Evolutionary conservation across 1,139 yeast genomes (phyloP).

Genomic region (Wickerhamiella pararugosa): DNA sequence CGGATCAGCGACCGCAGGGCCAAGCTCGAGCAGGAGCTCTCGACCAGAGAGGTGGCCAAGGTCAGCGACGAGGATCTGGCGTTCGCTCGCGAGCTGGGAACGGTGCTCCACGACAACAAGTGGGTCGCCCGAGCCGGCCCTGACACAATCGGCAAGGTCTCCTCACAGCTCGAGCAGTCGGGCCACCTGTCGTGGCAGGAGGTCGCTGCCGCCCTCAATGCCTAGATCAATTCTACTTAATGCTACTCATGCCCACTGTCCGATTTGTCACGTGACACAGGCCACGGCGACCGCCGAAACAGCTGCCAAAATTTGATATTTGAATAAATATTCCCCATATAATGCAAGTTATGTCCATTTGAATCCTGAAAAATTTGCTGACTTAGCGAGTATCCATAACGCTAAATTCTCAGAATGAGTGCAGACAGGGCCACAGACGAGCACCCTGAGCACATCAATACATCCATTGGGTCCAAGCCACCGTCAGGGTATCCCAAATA

Average conservation of each 20-base stretch:
- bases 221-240: not conserved
- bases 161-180: not conserved
- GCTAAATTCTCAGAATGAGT: not conserved
- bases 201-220: not conserved
- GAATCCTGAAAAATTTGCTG: not conserved
- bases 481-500: conserved; percentile 23
- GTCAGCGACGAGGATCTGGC: conserved; percentile 11
- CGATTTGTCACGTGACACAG: too few species aligned
- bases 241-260: too few species aligned
- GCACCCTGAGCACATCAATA: not conserved
- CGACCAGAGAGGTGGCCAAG: conserved; percentile 9
- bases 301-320: not conserved
- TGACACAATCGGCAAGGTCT: too few species aligned
- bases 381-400: not conserved
- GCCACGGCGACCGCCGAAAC: too few species aligned
- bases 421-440: not conserved
- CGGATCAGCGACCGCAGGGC: conserved; percentile 10
- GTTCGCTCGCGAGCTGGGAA: conserved; percentile 9
- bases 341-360: not conserved
- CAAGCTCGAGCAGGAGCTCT: conserved; percentile 7
- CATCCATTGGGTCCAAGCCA: conserved; percentile 11
- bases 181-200: conserved; percentile 4
- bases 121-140: conserved; percentile 10
- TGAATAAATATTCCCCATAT: not conserved
- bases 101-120: conserved; percentile 12